Evolutionary conservation across 2,329 filamentous ascomycete genomes (phyloP), one percentile per base, ranked within the genome.

Genomic region (Microascus cirrosus): DNA sequence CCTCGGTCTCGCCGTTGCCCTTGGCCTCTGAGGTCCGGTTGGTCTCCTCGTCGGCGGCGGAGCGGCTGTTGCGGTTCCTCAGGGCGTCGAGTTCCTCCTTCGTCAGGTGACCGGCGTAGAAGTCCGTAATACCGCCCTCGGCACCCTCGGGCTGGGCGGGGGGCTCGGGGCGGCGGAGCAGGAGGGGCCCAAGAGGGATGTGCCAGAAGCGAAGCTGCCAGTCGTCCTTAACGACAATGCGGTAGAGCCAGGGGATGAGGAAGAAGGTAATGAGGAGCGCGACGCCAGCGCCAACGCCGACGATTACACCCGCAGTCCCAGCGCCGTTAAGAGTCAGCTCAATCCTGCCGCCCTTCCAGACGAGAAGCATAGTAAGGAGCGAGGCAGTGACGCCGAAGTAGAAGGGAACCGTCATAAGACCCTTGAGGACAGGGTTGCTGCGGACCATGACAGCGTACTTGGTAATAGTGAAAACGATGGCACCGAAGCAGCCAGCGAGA

Each of bases 291-390:
- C 76, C 77, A 18, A 76, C 72, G 56, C 76, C 78, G 35, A 82
- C 63, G 36, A 79, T 78, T 58, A 75, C 71, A 55, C 77, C 77
- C 24, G 71, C 72, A 32, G 78, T 71, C 61, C 75, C 69, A 7
- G 66, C 67, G 36, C 57, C 58, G 42, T 28, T 61, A 24, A 63
- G 58, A 28, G 2, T 71, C 60, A 83, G 66, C 53, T 68, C 63
- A 63, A 75, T 75, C 60, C 65, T 67, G 39, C 72, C 76, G 42
- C 76, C 76, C 68, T 78, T 78, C 75, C 75, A 79, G 61, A 86
- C 75, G 59, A 88, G 80, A 60, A 87, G 80, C 66, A 88, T 81
- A 63, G 75, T 73, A 18, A 84, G 71, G 13, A 84, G 74, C n/a
- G 74, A 74, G n/a, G 76, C 74, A 0, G 81, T 82, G 51, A 83